Evolutionary conservation across 805 yeast species (phyloP).

Genomic region (Lipomyces japonicus): DNA sequence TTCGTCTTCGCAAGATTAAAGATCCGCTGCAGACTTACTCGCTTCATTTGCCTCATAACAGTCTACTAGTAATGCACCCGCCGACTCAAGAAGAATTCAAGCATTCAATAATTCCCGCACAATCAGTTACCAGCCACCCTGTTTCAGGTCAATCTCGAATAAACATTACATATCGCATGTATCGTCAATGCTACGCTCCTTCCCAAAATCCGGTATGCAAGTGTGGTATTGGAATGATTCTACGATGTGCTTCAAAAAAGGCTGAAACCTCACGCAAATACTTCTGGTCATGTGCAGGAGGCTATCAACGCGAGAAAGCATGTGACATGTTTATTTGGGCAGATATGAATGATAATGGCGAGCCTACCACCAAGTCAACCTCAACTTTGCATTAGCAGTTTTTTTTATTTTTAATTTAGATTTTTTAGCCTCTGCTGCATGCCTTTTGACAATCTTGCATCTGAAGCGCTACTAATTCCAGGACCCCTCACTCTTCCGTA

Average conservation of each 20-base stretch:
- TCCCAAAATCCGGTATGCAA: conserved; percentile 45
- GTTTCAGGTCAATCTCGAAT: conserved; percentile 51
- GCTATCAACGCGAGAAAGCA: conserved; percentile 24
- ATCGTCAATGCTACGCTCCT: conserved; percentile 40
- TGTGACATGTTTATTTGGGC: conserved; percentile 24
- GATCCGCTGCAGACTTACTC: conserved; percentile 40
- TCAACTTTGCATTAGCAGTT: too few relatives aligned
- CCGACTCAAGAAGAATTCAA: conserved; percentile 75
- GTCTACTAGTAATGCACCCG: conserved; percentile 67
- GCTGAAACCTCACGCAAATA: conserved; percentile 19
- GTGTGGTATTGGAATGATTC: conserved; percentile 36
- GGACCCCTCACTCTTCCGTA: conserved; percentile 32
- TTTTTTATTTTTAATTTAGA: background rate
- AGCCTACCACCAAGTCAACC: too few relatives aligned
- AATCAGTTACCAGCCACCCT: conserved; percentile 45
- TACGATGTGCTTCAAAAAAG: conserved; percentile 22
- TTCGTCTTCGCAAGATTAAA: conserved; percentile 34
- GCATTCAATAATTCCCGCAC: conserved; percentile 55
- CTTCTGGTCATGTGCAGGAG: conserved; percentile 30
- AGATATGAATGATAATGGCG: conserved; percentile 17
- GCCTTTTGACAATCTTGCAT: conserved; percentile 58
- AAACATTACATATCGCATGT: conserved; percentile 63
- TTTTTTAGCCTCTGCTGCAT: conserved; percentile 42
- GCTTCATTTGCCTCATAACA: conserved; percentile 66
- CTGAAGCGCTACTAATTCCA: conserved; percentile 45